phyloP scores from a whole-genome alignment of 2,329 filamentous ascomycete species.

The Fusarium newnesense region DNA sequence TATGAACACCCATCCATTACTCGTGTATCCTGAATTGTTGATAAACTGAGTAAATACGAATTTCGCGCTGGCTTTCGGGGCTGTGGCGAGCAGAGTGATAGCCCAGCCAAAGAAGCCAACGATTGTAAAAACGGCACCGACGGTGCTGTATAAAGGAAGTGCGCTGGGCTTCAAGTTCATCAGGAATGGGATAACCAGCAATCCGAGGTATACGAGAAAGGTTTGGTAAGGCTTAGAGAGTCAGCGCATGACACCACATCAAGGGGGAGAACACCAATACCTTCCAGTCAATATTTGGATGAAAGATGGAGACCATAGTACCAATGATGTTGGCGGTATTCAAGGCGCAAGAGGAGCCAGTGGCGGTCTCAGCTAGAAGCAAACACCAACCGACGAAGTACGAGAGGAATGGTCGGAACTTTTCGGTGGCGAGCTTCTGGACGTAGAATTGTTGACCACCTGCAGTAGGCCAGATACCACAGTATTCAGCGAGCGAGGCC shows the following conservation, averaged over 20 bases:
- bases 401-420: not conserved
- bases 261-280: not conserved
- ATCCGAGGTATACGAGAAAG: slow-evolving; percentile 4
- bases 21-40: slow-evolving; percentile 18
- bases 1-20: slow-evolving; percentile 14
- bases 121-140: slow-evolving; percentile 16
- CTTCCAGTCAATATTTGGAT: slow-evolving; percentile 18
- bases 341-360: slow-evolving; percentile 4
- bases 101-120: slow-evolving; percentile 23
- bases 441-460: slow-evolving; percentile 19
- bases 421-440: not conserved
- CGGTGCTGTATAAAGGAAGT: slow-evolving; percentile 12
- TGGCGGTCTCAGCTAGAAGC: slow-evolving; percentile 7
- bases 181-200: not conserved
- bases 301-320: slow-evolving; percentile 4
- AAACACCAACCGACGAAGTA: slow-evolving; percentile 18
- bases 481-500: slow-evolving; percentile 22
- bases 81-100: not conserved
- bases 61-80: not conserved
- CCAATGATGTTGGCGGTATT: slow-evolving; percentile 16
- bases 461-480: slow-evolving; percentile 7
- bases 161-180: slow-evolving; percentile 14
- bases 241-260: not conserved
- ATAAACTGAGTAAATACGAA: slow-evolving; percentile 18
- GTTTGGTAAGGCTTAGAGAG: slow-evolving; percentile 6